A percentile compares a stretch with the other conserved stretches of the same genome.
phyloP scores from a whole-genome alignment of 306 rosid genomes.

The Elaeagnus macrophylla region DNA sequence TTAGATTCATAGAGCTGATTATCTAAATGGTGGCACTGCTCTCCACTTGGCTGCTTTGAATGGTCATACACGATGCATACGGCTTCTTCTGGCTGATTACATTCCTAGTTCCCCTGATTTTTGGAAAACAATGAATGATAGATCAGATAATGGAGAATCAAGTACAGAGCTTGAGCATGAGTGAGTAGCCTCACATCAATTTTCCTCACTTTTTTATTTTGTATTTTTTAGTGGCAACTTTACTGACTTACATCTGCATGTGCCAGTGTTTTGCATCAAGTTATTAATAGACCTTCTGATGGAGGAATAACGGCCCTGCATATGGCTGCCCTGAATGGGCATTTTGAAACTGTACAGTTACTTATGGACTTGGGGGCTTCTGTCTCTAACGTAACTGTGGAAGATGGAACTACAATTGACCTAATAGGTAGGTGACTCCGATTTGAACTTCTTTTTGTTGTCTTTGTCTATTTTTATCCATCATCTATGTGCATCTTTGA shows the following conservation, averaged over 20 bases:
- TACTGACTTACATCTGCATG: slow-evolving; percentile 24
- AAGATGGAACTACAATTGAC: slow-evolving; percentile 86
- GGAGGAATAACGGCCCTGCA: slow-evolving; percentile 97
- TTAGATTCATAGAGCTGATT: slow-evolving; percentile 84
- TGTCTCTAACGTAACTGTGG: slow-evolving; percentile 61
- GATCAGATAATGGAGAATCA: slow-evolving; percentile 29
- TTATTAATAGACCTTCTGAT: slow-evolving; percentile 71
- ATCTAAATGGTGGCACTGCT: slow-evolving; percentile 91
- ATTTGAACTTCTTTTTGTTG: slow-evolving; percentile 1
- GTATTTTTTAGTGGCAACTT: slow-evolving; percentile 7
- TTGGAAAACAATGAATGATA: slow-evolving; percentile 41
- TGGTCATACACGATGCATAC: slow-evolving; percentile 83
- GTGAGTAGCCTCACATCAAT: slow-evolving; percentile 44
- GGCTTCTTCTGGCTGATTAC: slow-evolving; percentile 71
- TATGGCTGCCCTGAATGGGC: slow-evolving; percentile 95
- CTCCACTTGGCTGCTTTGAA: slow-evolving; percentile 90
- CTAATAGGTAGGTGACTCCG: slow-evolving; percentile 50
- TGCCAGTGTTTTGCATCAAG: slow-evolving; percentile 50
- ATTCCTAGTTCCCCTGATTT: slow-evolving; percentile 68
- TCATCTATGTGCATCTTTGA: slow-evolving; percentile 2
- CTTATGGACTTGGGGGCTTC: slow-evolving; percentile 92
- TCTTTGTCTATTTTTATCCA: slow-evolving; percentile 3
- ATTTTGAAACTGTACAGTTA: slow-evolving; percentile 69
- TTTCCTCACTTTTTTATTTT: slow-evolving; percentile 14
- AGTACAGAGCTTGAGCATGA: slow-evolving; percentile 50